These are phyloP conservation scores for Saccharomyces hybrid DNA, from an alignment of 1,139 yeast genomes.

Conservation along the genomic window DNA sequence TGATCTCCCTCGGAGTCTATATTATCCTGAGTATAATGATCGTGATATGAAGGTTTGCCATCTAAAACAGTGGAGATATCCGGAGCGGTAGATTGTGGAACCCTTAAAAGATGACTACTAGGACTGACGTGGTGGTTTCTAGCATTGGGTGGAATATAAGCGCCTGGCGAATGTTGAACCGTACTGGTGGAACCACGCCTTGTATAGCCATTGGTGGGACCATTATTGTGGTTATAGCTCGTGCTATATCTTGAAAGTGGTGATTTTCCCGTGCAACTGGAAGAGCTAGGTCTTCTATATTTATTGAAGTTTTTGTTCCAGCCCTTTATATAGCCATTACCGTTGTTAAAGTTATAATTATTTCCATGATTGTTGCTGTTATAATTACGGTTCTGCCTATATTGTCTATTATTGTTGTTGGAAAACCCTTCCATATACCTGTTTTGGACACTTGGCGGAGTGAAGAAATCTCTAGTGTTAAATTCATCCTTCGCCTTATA, in stretches of 20 bases:
- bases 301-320: conserved; percentile 7
- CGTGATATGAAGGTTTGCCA: conserved; percentile 14
- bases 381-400: conserved; percentile 9
- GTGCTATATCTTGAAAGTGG: conserved; percentile 9
- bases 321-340: conserved; percentile 14
- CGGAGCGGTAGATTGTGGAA: conserved; percentile 19
- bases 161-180: conserved; percentile 38
- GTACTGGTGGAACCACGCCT: conserved; percentile 15
- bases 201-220: conserved; percentile 10
- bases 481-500: conserved; percentile 33
- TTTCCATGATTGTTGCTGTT: conserved; percentile 14
- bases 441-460: conserved; percentile 67
- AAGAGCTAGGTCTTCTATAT: conserved; percentile 22
- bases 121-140: conserved; percentile 29
- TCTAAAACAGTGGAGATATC: conserved; percentile 27
- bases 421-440: conserved; percentile 67
- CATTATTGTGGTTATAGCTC: conserved; percentile 9
- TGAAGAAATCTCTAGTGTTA: conserved; percentile 63
- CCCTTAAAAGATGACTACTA: conserved; percentile 8
- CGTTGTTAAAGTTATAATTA: conserved; percentile 14
- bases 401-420: conserved; percentile 33
- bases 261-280: conserved; percentile 12
- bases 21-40: conserved; percentile 14
- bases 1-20: conserved; percentile 19
- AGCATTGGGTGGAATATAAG: conserved; percentile 66